Evolutionary conservation across 1,284 basidiomycete genomes (phyloP).

Genomic region (Fistulinella cinereoalba): DNA sequence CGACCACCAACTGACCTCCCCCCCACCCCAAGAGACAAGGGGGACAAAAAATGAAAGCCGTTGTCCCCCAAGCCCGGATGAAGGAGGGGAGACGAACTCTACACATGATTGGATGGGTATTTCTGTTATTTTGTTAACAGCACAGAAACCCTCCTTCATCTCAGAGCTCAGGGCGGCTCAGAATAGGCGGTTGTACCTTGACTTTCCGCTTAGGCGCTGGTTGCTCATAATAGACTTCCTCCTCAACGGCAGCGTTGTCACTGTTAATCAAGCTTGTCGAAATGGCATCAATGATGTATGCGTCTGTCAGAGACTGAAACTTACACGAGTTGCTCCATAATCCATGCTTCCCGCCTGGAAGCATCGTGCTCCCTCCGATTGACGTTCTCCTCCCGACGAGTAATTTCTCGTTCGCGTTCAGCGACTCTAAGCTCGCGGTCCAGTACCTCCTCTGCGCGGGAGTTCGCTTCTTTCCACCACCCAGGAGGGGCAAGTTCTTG

Average conservation of each 20-base stretch:
- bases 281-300: slow-evolving; percentile 16
- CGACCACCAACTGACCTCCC: slow-evolving; percentile 44
- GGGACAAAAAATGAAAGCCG: slow-evolving; percentile 66
- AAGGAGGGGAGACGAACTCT: slow-evolving; percentile 80
- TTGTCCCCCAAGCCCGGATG: slow-evolving; percentile 83
- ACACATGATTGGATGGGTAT: slow-evolving; percentile 40
- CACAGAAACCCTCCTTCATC: slow-evolving; percentile 73
- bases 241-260: slow-evolving; percentile 65
- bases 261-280: slow-evolving; percentile 64
- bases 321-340: slow-evolving; percentile 85
- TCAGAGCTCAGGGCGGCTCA: slow-evolving; percentile 86
- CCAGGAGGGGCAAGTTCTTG: slow-evolving; percentile 71
- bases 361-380: slow-evolving; percentile 82
- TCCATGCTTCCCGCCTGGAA: slow-evolving; percentile 78
- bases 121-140: slow-evolving; percentile 31
- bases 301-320: slow-evolving; percentile 24
- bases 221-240: slow-evolving; percentile 76
- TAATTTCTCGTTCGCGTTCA: slow-evolving; percentile 78
- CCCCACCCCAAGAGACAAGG: slow-evolving; percentile 56
- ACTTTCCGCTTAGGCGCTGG: slow-evolving; percentile 65
- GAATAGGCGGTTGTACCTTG: slow-evolving; percentile 81
- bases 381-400: slow-evolving; percentile 75
- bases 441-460: slow-evolving; percentile 73
- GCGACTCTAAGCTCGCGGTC: slow-evolving; percentile 79
- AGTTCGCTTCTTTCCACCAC: slow-evolving; percentile 61